These are phyloP conservation scores for Lomentospora prolificans DNA, from an alignment of 2,329 filamentous ascomycete genomes.

Conservation along the genomic window DNA sequence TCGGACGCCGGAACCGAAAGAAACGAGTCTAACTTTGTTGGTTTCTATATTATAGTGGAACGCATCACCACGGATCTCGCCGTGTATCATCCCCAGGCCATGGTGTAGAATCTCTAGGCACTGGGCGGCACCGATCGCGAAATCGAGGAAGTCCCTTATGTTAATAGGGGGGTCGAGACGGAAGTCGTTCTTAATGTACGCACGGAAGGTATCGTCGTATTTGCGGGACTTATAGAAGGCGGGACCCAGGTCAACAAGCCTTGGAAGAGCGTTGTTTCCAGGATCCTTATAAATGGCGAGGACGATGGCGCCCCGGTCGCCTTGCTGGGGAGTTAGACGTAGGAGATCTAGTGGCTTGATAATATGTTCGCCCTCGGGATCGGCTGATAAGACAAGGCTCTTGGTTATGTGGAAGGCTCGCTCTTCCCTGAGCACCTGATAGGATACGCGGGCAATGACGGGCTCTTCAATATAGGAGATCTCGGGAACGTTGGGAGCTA, in stretches of 20 bases:
- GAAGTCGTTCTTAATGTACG: conserved; percentile 32
- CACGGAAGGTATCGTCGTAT: conserved; percentile 39
- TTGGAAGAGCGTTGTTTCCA: conserved; percentile 61
- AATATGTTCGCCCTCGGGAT: conserved; percentile 66
- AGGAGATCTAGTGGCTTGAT: conserved; percentile 72
- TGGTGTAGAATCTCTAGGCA: conserved; percentile 89
- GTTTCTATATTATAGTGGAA: conserved; percentile 75
- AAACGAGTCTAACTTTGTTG: conserved; percentile 66
- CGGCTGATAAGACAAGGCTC: conserved; percentile 58
- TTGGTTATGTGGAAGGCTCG: conserved; percentile 77
- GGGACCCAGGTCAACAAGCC: conserved; percentile 68
- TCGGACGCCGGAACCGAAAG: conserved; percentile 76
- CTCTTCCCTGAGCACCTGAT: conserved; percentile 74
- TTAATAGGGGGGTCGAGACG: conserved; percentile 51
- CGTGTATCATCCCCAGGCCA: conserved; percentile 75
- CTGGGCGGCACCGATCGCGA: conserved; percentile 79
- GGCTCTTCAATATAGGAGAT: conserved; percentile 49
- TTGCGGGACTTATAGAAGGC: conserved; percentile 54
- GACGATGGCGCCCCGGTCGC: conserved; percentile 61
- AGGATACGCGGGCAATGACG: conserved; percentile 74
- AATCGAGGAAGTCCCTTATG: conserved; percentile 72
- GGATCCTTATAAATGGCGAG: conserved; percentile 75
- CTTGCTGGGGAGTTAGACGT: conserved; percentile 55
- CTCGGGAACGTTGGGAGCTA: conserved; percentile 29
- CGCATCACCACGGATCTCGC: conserved; percentile 81